Evolutionary conservation across 1,284 basidiomycete species (phyloP).

Genomic region (Athelia sp.): DNA sequence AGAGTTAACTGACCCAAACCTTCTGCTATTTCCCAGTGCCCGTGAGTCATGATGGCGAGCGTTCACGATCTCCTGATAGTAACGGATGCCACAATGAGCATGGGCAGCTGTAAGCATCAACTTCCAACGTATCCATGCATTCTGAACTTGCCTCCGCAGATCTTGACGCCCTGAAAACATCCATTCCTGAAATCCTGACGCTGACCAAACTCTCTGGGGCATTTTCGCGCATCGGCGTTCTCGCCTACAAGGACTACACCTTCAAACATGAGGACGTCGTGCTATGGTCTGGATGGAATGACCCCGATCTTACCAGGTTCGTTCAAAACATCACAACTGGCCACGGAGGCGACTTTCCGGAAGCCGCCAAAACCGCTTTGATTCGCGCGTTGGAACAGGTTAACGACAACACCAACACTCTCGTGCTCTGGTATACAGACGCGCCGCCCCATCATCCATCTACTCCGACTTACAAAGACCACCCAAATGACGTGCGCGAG

Average conservation of each 20-base stretch:
- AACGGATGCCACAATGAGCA: constrained; percentile 15
- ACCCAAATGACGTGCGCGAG: constrained; percentile 12
- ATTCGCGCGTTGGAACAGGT: constrained; percentile 15
- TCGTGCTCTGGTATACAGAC: constrained; percentile 20
- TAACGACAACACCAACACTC: constrained; percentile 14
- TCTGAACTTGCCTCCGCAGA: constrained; percentile 6
- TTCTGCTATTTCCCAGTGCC: no score
- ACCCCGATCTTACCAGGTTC: constrained; percentile 11
- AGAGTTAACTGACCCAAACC: no score
- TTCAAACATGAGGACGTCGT: constrained; percentile 13
- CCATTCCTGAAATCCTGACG: constrained; percentile 19
- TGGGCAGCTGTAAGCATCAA: constrained; percentile 11
- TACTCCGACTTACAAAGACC: constrained; percentile 2
- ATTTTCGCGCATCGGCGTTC: constrained; percentile 18
- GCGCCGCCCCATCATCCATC: constrained; percentile 18
- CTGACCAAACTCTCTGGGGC: constrained; percentile 17
- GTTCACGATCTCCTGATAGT: constrained; percentile 13
- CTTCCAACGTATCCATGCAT: not conserved
- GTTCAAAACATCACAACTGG: constrained; percentile 9
- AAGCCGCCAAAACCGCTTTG: constrained; percentile 20
- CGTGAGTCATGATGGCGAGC: not conserved
- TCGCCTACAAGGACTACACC: constrained; percentile 19
- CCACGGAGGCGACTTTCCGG: constrained; percentile 19
- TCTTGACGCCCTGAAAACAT: constrained; percentile 13
- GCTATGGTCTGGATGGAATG: constrained; percentile 20